Percentiles rank a stretch among this genome's conserved stretches.
phyloP scores from a whole-genome alignment of 108 stramenopile genomes.

The Skeletonema marinoi region DNA sequence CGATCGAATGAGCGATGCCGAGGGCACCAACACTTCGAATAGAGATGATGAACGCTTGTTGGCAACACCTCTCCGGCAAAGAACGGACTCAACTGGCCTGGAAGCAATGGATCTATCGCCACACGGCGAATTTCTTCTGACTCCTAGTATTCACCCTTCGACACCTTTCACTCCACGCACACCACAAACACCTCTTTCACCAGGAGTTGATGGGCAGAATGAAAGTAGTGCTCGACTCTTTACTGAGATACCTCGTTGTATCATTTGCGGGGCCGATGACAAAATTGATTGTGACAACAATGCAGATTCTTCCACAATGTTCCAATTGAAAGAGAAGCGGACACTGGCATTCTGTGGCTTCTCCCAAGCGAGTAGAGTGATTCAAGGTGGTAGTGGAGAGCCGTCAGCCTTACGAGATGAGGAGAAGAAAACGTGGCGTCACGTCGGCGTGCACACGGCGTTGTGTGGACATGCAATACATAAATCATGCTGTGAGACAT shows the following conservation, averaged over 20 bases:
- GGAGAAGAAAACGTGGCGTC: constrained; percentile 40
- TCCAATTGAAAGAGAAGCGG: constrained; percentile 22
- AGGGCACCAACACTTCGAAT: constrained; percentile 25
- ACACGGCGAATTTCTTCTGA: constrained; percentile 27
- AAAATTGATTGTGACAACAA: constrained; percentile 27
- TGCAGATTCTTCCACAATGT: constrained; percentile 2
- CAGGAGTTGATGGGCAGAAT: not conserved
- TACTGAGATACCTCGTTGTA: constrained; percentile 69
- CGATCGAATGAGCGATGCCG: constrained; percentile 30
- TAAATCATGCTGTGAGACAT: constrained; percentile 81
- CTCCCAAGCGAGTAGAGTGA: constrained; percentile 78
- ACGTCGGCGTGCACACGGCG: constrained; percentile 77
- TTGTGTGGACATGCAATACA: constrained; percentile 91
- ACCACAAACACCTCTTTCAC: constrained; percentile 7
- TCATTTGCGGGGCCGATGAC: constrained; percentile 71
- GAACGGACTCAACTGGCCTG: constrained; percentile 10
- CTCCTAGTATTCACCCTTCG: constrained; percentile 30
- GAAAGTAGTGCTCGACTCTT: constrained; percentile 45
- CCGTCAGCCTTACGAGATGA: constrained; percentile 28
- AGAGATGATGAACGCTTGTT: constrained; percentile 30
- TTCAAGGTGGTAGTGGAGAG: constrained; percentile 79
- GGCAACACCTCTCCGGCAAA: constrained; percentile 29
- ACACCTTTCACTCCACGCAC: constrained; percentile 37
- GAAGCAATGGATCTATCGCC: constrained; percentile 26
- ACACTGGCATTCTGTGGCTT: constrained; percentile 84